Conservation (phyloP, 345 rosid genomes). For the Salix koriyanagi region DNA sequence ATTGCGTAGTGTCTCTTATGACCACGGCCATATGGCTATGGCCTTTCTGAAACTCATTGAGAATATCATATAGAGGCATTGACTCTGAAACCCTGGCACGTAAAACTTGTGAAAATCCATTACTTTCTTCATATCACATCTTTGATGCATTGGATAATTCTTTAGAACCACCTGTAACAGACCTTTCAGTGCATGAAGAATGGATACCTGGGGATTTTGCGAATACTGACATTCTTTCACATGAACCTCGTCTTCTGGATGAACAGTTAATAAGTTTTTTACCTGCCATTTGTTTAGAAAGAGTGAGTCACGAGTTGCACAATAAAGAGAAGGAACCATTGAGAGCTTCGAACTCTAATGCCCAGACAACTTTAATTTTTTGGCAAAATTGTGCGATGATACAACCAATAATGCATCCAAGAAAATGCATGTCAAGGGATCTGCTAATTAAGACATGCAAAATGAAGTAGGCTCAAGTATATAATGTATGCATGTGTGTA, state of each 20-base stretch:
- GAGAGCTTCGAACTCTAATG: too few relatives aligned
- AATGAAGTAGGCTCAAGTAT: background rate
- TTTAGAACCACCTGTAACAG: background rate
- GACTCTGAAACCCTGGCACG: conserved; percentile 58
- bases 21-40: conserved; percentile 96
- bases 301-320: too few relatives aligned
- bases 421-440: too few relatives aligned
- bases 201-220: conserved; percentile 78
- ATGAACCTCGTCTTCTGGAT: conserved; percentile 73
- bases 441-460: background rate
- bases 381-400: too few relatives aligned
- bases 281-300: conserved; percentile 35
- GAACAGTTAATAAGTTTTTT: conserved; percentile 67
- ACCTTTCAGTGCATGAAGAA: too few relatives aligned
- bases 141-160: background rate
- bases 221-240: conserved; percentile 70
- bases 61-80: conserved; percentile 79
- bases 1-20: conserved; percentile 35
- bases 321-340: too few relatives aligned
- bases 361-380: too few relatives aligned
- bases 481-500: background rate
- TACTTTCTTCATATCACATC: background rate
- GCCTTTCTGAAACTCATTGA: conserved; percentile 96
- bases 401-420: too few relatives aligned
- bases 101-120: background rate